Evolutionary conservation across 2,329 filamentous ascomycete genomes (phyloP).

Genomic region (Stagonosporopsis cucurbitacearum): DNA sequence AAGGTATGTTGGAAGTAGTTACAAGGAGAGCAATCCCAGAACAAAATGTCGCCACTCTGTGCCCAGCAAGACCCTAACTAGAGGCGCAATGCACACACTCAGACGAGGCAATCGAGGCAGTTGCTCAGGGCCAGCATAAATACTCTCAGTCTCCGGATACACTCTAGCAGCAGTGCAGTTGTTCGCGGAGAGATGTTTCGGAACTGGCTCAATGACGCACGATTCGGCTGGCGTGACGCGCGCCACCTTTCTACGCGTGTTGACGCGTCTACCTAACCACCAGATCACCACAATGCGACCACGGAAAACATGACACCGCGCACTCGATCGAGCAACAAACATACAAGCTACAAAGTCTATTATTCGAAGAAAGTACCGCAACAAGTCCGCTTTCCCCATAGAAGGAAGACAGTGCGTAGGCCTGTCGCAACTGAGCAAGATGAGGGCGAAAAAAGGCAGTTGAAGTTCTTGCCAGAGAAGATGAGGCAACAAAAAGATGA

Average conservation of each 20-base stretch:
- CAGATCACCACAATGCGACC: not conserved
- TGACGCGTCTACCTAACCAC: conserved; percentile 11
- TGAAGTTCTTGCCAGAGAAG: conserved; percentile 39
- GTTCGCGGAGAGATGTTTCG: not conserved
- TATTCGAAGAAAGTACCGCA: conserved; percentile 41
- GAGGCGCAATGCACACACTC: not conserved
- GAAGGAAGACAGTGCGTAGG: conserved; percentile 37
- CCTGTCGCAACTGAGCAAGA: conserved; percentile 21
- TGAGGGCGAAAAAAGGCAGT: conserved; percentile 33
- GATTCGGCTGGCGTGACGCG: conserved; percentile 3
- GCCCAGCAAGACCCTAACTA: not conserved
- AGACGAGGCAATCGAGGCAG: not conserved
- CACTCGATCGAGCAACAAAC: conserved; percentile 36
- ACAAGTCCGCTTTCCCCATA: conserved; percentile 39
- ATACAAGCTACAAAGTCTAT: conserved; percentile 37
- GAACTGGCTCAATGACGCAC: conserved; percentile 7
- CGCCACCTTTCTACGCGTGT: conserved; percentile 10
- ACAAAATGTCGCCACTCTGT: conserved; percentile 1
- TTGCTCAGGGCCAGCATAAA: not conserved
- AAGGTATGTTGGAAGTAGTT: not conserved
- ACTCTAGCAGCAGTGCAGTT: not conserved
- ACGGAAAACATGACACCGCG: conserved; percentile 34
- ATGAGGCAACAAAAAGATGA: conserved; percentile 23
- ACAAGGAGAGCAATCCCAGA: not conserved
- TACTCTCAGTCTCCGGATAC: not conserved